Evolutionary conservation across 164 flowering plant genomes (phyloP).

Genomic region (Sextonia rubra): DNA sequence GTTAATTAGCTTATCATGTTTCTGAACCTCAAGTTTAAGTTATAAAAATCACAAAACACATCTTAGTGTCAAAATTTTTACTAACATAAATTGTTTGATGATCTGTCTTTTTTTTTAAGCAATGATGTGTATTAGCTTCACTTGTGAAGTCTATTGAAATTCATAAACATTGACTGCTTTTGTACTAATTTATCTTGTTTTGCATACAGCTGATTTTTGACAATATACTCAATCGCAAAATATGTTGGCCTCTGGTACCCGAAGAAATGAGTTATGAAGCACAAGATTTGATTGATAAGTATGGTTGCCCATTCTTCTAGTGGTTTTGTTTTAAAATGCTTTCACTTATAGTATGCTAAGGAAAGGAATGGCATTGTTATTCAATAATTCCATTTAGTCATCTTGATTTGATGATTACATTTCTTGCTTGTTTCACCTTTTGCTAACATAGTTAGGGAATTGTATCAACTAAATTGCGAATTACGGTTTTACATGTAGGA

Average conservation of each 20-base stretch:
- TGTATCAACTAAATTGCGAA: neutral
- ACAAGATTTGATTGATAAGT: conserved; percentile 82
- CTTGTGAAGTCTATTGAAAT: too few species aligned
- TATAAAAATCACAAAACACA: too few species aligned
- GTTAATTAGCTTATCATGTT: too few species aligned
- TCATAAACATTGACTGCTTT: neutral
- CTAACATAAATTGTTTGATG: too few species aligned
- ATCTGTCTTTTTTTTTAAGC: too few species aligned
- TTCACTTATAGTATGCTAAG: neutral
- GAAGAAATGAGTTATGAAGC: conserved; percentile 94
- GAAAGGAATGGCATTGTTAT: neutral
- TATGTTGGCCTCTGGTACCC: conserved; percentile 94
- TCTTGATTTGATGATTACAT: neutral
- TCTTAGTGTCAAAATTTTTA: too few species aligned
- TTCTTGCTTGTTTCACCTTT: neutral
- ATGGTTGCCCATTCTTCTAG: conserved; percentile 22
- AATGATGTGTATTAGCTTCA: too few species aligned
- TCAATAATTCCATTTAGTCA: neutral
- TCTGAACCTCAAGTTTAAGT: too few species aligned
- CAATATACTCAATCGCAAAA: conserved; percentile 94
- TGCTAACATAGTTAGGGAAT: neutral
- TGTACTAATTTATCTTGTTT: neutral
- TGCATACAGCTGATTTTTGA: conserved; percentile 73
- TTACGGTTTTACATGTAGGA: too few species aligned
- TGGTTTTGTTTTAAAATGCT: neutral